Evolutionary conservation across 1,284 basidiomycete genomes (phyloP).

Genomic region (Caloboletus firmus): DNA sequence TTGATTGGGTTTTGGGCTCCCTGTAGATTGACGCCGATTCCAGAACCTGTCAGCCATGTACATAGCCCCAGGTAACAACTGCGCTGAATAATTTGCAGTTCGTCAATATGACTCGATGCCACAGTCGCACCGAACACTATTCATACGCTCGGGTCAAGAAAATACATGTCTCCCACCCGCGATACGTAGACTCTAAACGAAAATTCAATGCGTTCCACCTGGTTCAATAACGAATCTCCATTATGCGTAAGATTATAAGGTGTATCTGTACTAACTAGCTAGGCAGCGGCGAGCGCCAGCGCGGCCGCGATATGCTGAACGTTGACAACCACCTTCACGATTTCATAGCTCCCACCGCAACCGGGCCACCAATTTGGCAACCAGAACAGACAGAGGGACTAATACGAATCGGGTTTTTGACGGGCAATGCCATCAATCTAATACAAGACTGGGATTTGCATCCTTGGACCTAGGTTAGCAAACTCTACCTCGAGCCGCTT

Average conservation of each 20-base stretch:
- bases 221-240: constrained; percentile 6
- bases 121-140: not conserved
- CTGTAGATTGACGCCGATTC: not conserved
- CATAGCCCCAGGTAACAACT: not conserved
- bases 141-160: not conserved
- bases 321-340: constrained; percentile 11
- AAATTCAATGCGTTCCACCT: not conserved
- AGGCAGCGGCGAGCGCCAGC: constrained; percentile 22
- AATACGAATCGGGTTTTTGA: constrained; percentile 72
- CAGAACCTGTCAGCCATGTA: not conserved
- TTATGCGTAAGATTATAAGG: constrained; percentile 30
- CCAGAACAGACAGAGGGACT: constrained; percentile 59
- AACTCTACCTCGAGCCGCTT: not conserved
- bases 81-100: not conserved
- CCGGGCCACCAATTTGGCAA: constrained; percentile 39
- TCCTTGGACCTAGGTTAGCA: constrained; percentile 41
- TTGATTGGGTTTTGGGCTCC: not conserved
- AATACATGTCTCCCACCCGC: not conserved
- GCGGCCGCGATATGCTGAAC: constrained; percentile 11
- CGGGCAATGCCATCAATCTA: constrained; percentile 68
- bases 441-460: constrained; percentile 61
- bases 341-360: constrained; percentile 22
- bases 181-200: not conserved
- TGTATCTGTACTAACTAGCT: constrained; percentile 17
- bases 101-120: not conserved